These are phyloP conservation scores for Botrytis tulipae DNA, from an alignment of 2,329 filamentous ascomycete species.

Conservation along the genomic window DNA sequence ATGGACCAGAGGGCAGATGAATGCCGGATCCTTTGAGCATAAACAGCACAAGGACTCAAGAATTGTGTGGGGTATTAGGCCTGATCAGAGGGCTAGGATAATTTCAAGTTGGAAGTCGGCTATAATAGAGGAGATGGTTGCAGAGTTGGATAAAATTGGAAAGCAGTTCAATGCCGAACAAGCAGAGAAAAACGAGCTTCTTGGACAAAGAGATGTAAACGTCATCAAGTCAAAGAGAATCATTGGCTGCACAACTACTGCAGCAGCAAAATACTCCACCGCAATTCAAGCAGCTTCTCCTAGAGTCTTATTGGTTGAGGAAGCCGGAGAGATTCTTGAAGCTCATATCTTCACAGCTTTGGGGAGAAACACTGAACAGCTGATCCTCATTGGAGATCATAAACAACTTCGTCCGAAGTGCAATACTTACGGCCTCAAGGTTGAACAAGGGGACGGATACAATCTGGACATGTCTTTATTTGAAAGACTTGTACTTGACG, in stretches of 20 bases:
- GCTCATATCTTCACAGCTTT: constrained; percentile 63
- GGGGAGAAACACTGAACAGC: constrained; percentile 53
- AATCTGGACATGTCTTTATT: constrained; percentile 68
- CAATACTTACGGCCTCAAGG: constrained; percentile 54
- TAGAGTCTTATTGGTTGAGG: constrained; percentile 62
- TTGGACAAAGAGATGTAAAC: constrained; percentile 43
- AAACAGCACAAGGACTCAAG: constrained; percentile 33
- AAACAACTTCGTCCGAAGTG: constrained; percentile 69
- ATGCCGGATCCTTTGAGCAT: constrained; percentile 47
- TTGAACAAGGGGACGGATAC: constrained; percentile 64
- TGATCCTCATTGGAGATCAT: constrained; percentile 72
- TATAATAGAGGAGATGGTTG: constrained; percentile 52
- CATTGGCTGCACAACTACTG: constrained; percentile 71
- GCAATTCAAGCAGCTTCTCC: constrained; percentile 54
- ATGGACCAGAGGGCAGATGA: constrained; percentile 49
- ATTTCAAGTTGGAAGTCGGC: constrained; percentile 45
- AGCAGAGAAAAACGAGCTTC: constrained; percentile 44
- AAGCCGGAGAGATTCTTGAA: constrained; percentile 72
- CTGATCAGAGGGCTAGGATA: constrained; percentile 40
- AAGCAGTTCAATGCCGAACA: constrained; percentile 46
- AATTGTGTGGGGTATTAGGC: constrained; percentile 53
- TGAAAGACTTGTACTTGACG: constrained; percentile 61
- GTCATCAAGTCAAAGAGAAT: constrained; percentile 56
- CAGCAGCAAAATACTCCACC: constrained; percentile 59
- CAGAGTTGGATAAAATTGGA: constrained; percentile 42